Evolutionary conservation across 129 eudicot genomes (phyloP).

Genomic region (Sambucus nigra): DNA sequence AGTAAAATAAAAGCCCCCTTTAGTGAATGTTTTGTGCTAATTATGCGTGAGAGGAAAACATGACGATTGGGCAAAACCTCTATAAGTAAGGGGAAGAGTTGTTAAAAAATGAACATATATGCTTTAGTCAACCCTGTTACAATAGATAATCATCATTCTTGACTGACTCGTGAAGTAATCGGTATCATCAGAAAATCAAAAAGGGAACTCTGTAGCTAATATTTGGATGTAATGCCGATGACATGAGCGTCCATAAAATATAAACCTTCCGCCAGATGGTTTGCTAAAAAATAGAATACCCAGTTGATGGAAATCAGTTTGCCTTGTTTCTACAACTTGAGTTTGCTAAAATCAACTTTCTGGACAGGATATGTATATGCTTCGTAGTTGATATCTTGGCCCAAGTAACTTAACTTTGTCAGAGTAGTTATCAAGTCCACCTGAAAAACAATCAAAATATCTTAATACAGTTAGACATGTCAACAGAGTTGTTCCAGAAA

Average conservation of each 20-base stretch:
- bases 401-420: slow-evolving; percentile 75
- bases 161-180: neutral
- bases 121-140: no score
- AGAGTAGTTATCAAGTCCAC: slow-evolving; percentile 85
- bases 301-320: neutral
- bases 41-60: no score
- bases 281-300: no score
- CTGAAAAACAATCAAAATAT: slow-evolving; percentile 30
- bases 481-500: no score
- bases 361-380: slow-evolving; percentile 64
- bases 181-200: neutral
- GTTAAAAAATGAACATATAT: no score
- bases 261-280: neutral
- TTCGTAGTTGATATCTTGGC: slow-evolving; percentile 85
- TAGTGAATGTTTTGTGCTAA: no score
- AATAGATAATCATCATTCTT: no score
- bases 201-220: neutral
- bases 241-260: neutral
- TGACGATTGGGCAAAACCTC: no score
- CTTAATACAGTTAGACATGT: no score
- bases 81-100: no score
- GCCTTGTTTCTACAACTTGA: slow-evolving; percentile 34
- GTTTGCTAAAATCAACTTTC: slow-evolving; percentile 49
- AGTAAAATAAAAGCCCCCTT: no score
- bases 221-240: neutral